phyloP scores from a whole-genome alignment of 495 filamentous ascomycete genomes.

The Aspergillus panamensis region DNA sequence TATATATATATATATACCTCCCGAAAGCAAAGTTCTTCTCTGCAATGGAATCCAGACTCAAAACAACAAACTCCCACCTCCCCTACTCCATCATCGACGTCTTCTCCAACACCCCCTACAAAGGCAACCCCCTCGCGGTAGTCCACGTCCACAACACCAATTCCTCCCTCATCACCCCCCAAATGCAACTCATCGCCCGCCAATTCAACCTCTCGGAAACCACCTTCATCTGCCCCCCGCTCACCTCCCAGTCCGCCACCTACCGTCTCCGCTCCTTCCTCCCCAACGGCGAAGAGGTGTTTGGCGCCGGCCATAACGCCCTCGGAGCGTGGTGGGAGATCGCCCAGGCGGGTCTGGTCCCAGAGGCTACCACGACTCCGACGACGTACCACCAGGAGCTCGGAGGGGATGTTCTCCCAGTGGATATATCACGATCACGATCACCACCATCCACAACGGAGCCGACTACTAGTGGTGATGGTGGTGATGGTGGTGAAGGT shows the following conservation, averaged over 20 bases:
- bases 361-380: not conserved
- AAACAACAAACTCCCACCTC: not conserved
- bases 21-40: too few species aligned
- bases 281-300: conserved; percentile 21
- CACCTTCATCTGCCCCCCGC: conserved; percentile 22
- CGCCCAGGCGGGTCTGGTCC: conserved; percentile 8
- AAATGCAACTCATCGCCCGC: conserved; percentile 22
- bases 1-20: too few species aligned
- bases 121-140: conserved; percentile 21
- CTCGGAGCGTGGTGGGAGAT: conserved; percentile 24
- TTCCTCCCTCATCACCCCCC: conserved; percentile 13
- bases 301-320: conserved; percentile 20
- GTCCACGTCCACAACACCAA: conserved; percentile 17
- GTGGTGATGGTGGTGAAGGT: not conserved
- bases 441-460: not conserved
- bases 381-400: conserved; percentile 13
- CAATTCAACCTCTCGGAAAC: conserved; percentile 27
- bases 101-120: conserved; percentile 18
- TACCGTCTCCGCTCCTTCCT: conserved; percentile 20
- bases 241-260: conserved; percentile 4
- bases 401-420: conserved; percentile 10
- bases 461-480: too few species aligned
- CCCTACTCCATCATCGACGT: conserved; percentile 17
- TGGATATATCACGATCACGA: conserved; percentile 3
- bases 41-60: not conserved